A percentile compares a stretch with the other conserved stretches of the same genome.
phyloP scores from a whole-genome alignment of 371 early-diverging fungal species.

The Mucor racemosus region DNA sequence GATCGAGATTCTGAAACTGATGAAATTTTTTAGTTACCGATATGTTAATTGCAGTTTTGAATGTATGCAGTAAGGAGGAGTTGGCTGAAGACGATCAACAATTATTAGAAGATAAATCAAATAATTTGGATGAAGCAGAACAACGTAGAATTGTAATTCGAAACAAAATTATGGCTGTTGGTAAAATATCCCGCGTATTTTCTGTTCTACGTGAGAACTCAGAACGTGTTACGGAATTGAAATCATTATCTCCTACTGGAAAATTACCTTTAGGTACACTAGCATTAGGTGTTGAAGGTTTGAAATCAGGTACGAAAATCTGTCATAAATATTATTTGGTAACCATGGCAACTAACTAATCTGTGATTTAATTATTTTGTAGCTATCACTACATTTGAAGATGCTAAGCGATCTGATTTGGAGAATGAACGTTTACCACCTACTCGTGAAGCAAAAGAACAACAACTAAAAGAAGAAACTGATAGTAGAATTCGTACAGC shows the following conservation, averaged over 20 bases:
- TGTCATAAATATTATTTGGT: not conserved
- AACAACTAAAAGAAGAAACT: conserved; percentile 51
- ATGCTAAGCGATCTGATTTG: conserved; percentile 85
- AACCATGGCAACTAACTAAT: not conserved
- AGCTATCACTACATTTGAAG: conserved; percentile 91
- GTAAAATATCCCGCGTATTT: conserved; percentile 89
- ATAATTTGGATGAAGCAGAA: conserved; percentile 55
- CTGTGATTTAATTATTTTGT: not conserved
- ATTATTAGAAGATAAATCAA: conserved; percentile 22
- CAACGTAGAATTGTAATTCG: conserved; percentile 77
- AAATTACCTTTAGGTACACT: conserved; percentile 85
- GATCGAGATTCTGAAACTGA: not conserved
- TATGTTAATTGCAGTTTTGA: conserved; percentile 92
- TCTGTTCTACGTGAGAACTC: conserved; percentile 87
- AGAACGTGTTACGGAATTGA: conserved; percentile 92
- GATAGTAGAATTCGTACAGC: conserved; percentile 57
- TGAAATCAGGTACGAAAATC: conserved; percentile 68
- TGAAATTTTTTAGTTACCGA: conserved; percentile 73
- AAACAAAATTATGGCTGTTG: conserved; percentile 92
- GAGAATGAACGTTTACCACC: conserved; percentile 96
- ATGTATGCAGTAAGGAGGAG: conserved; percentile 87
- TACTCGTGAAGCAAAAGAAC: conserved; percentile 59
- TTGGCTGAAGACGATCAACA: conserved; percentile 57
- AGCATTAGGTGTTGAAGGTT: conserved; percentile 89
- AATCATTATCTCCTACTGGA: conserved; percentile 82